Percentiles rank a stretch among this genome's conserved stretches.
phyloP scores from a whole-genome alignment of 768 basidiomycete genomes.

The Cyclocybe aegerita region DNA sequence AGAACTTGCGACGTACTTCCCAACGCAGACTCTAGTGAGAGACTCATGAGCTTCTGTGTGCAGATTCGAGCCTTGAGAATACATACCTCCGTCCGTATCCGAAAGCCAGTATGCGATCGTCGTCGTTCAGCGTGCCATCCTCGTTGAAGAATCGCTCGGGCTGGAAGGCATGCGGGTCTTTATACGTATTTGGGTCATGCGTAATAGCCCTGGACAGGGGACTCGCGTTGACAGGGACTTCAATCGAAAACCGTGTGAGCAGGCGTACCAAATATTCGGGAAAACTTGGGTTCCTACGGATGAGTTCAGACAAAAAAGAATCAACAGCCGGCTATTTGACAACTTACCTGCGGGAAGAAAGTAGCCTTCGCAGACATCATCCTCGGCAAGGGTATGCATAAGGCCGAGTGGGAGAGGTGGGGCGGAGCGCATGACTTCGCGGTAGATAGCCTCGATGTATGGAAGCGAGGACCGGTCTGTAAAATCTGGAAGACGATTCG shows the following conservation, averaged over 20 bases:
- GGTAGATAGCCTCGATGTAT: conserved; percentile 22
- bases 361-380: conserved; percentile 29
- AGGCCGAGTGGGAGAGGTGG: conserved; percentile 19
- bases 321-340: neutral
- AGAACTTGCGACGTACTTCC: conserved; percentile 11
- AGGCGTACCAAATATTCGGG: conserved; percentile 17
- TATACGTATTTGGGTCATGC: conserved; percentile 22
- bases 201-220: conserved; percentile 21
- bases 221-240: neutral
- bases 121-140: conserved; percentile 6
- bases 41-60: neutral
- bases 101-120: conserved; percentile 10
- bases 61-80: neutral
- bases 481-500: conserved; percentile 25
- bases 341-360: conserved; percentile 22
- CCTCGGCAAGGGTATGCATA: conserved; percentile 22
- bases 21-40: conserved; percentile 11
- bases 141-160: conserved; percentile 26
- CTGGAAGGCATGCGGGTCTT: conserved; percentile 23
- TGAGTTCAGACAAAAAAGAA: no score
- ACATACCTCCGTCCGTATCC: conserved; percentile 21
- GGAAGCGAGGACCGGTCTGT: conserved; percentile 25
- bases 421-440: conserved; percentile 18
- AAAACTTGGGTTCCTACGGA: conserved; percentile 12
- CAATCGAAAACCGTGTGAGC: neutral